Evolutionary conservation across 83 land plant genomes (phyloP).

Genomic region (Thuja plicata): DNA sequence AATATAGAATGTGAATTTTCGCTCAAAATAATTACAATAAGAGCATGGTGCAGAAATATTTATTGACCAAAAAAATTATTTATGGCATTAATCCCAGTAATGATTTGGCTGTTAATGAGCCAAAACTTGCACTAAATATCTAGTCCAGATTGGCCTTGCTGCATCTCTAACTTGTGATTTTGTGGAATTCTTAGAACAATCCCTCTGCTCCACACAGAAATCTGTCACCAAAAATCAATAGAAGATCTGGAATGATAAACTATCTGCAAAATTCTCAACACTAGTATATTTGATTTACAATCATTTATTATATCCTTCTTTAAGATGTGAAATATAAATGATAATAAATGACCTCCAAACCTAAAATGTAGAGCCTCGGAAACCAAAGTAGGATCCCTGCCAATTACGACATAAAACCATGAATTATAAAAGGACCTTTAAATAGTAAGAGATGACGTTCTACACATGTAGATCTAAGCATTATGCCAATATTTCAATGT

Average conservation of each 20-base stretch:
- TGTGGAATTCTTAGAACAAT: not conserved
- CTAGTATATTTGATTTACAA: not conserved
- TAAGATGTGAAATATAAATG: not conserved
- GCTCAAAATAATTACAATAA: not conserved
- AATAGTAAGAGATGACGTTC: not conserved
- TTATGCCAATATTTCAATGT: not conserved
- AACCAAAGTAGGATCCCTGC: slow-evolving; percentile 18
- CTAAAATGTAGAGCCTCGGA: slow-evolving; percentile 17
- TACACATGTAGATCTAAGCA: not conserved
- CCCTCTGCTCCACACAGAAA: not conserved
- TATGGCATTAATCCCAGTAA: not conserved
- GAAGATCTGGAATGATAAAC: not conserved
- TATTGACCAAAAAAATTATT: not conserved
- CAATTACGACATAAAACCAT: slow-evolving; percentile 2
- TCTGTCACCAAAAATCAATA: not conserved
- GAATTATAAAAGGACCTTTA: not conserved
- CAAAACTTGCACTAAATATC: not conserved
- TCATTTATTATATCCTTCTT: not conserved
- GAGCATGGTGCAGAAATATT: not conserved
- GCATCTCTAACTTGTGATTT: not conserved
- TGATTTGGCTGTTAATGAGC: not conserved
- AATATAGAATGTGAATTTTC: not conserved
- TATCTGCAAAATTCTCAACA: not conserved
- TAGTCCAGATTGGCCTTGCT: not conserved
- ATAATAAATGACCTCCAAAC: not conserved